Conservation (phyloP, 805 yeast species). For the Cyberlindnera maclurae region DNA sequence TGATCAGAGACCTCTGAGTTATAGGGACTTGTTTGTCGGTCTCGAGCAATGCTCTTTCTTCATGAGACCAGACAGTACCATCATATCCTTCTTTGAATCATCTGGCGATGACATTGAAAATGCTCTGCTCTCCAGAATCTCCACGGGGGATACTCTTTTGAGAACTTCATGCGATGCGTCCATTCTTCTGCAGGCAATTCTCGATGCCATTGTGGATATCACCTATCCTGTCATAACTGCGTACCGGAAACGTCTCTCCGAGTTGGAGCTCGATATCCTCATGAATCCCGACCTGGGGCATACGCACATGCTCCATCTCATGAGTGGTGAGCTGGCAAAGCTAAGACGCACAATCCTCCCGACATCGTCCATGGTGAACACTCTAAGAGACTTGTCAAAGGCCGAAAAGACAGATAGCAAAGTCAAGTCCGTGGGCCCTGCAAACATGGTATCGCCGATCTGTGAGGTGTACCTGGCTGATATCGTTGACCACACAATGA, state of each 20-base stretch:
- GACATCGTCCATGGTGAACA: slow-evolving; percentile 37
- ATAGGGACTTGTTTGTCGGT: slow-evolving; percentile 38
- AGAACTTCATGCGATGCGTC: slow-evolving; percentile 47
- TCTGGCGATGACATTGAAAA: slow-evolving; percentile 45
- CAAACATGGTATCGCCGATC: slow-evolving; percentile 30
- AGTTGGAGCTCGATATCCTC: slow-evolving; percentile 45
- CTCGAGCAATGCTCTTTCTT: slow-evolving; percentile 51
- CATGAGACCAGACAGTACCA: slow-evolving; percentile 36
- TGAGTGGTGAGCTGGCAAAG: slow-evolving; percentile 45
- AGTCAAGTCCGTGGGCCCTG: neutral
- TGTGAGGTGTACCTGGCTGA: slow-evolving; percentile 45
- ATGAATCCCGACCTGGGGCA: slow-evolving; percentile 42
- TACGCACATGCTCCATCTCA: slow-evolving; percentile 45
- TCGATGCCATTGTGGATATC: slow-evolving; percentile 50
- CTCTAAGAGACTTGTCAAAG: slow-evolving; percentile 35
- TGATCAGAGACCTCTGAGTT: slow-evolving; percentile 37
- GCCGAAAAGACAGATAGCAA: neutral
- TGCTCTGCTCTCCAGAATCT: slow-evolving; percentile 43
- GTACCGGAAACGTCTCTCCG: slow-evolving; percentile 39
- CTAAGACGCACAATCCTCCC: slow-evolving; percentile 42
- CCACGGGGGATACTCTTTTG: slow-evolving; percentile 38
- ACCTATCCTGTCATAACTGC: slow-evolving; percentile 47
- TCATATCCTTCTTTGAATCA: slow-evolving; percentile 51
- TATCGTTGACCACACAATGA: slow-evolving; percentile 47
- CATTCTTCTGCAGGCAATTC: slow-evolving; percentile 43